Conservation (phyloP, 768 basidiomycete species). For the Suillus occidentalis region DNA sequence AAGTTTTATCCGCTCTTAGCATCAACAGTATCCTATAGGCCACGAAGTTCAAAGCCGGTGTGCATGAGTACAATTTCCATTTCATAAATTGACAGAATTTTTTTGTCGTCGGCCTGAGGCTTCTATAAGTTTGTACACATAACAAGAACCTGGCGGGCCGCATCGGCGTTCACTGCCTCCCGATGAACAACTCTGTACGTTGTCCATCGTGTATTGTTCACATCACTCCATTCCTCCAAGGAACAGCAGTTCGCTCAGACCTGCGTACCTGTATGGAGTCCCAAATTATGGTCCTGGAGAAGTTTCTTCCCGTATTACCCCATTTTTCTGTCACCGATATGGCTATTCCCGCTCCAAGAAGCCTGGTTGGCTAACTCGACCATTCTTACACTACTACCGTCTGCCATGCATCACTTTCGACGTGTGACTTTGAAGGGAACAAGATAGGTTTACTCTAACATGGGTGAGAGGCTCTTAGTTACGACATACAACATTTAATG, state of each 20-base stretch:
- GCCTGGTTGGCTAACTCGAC: neutral
- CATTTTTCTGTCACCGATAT: neutral
- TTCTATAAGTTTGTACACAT: neutral
- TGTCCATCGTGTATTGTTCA: neutral
- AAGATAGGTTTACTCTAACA: neutral
- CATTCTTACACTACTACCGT: too few species aligned
- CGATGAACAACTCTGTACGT: neutral
- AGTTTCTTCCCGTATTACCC: neutral
- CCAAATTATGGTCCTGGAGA: neutral
- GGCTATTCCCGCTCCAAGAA: neutral
- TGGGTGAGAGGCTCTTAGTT: neutral
- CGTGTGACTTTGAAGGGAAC: neutral
- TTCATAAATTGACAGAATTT: neutral
- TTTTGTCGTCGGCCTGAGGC: neutral
- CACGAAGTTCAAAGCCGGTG: neutral
- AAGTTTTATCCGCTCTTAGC: neutral
- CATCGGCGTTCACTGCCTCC: neutral
- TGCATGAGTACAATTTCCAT: neutral
- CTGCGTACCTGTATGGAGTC: neutral
- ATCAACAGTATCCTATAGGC: neutral
- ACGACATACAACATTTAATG: neutral
- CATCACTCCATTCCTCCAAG: neutral
- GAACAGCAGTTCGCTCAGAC: neutral
- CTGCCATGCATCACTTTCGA: neutral
- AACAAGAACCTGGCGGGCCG: neutral